Evolutionary conservation across 2,329 filamentous ascomycete species (phyloP), one percentile per base, ranked within the genome.

Genomic region (Trichoderma sp.): DNA sequence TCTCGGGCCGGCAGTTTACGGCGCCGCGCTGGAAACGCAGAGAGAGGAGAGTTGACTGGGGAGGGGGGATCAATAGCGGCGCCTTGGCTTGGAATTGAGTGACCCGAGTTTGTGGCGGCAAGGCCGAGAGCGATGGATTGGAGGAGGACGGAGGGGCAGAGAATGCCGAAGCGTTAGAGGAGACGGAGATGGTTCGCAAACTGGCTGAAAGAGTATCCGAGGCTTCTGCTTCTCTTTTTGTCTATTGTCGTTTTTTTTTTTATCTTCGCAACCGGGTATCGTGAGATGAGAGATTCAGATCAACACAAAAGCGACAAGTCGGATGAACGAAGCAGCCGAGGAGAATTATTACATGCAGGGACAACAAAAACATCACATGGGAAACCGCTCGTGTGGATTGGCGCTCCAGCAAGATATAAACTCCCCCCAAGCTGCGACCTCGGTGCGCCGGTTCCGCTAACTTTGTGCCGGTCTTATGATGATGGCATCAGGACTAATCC

Each of bases 401-500:
- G 56, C 17, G 35, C 17, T n/a, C 6, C 35, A 5, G 25, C 56
- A 35, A 59, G 35, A 58, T 58, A 59, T 59, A 59, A 45, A 45
- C 25, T 27, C 35, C 6, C 27, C 5, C 25, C 7, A 27, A 17
- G 10, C 42, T 27, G 59, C 59, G 45, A 63, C 59, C 45, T 63
- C 45, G 59, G 59, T 61, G 58, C 58, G 58, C 42, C 42, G 42
- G 19, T 29, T 52, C 19, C 32, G 32, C 59, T 35, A 37, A 35
- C 29, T 22, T 32, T 35, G 54, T 9, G 17, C 56, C 35, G 56
- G 25, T 52, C 48, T 52, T 25, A 29, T 37, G 59, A 50, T 63
- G 59, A 63, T 52, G 59, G 42, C 59, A 63, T 63, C 19, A 52
- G 42, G 59, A 63, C 59, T 37, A 63, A 59, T 59, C 56, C 56